Percentiles rank a stretch among this genome's conserved stretches.
These are phyloP conservation scores for Trichoderma semiorbis DNA, from an alignment of 2,329 filamentous ascomycete genomes.

Conservation along the genomic window DNA sequence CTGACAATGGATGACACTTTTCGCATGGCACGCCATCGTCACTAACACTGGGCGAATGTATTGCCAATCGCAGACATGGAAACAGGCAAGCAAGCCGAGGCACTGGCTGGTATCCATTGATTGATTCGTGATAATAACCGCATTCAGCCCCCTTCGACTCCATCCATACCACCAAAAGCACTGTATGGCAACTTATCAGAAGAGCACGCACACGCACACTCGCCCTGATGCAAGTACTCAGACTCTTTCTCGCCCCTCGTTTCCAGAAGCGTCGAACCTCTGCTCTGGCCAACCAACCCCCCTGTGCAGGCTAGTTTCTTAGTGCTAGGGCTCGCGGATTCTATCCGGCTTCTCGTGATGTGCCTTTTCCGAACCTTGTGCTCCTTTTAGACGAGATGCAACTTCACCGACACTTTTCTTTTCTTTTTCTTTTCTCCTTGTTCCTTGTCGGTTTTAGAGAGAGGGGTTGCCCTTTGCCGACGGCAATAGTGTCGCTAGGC, in stretches of 20 bases:
- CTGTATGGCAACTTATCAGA: background rate
- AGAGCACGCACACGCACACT: background rate
- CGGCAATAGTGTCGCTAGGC: background rate
- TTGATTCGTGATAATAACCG: background rate
- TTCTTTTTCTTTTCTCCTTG: background rate
- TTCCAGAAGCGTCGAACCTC: conserved; percentile 2
- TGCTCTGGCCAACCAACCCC: background rate
- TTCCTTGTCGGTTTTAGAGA: background rate
- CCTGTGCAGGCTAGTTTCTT: background rate
- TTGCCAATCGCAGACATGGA: background rate
- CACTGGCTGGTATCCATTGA: background rate
- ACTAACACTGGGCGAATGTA: background rate
- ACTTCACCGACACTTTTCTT: conserved; percentile 9
- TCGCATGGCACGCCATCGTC: background rate
- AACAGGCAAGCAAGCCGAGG: background rate
- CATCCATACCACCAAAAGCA: background rate
- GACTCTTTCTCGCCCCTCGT: background rate
- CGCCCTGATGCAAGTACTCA: background rate
- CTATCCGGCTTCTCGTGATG: background rate
- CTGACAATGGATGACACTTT: background rate
- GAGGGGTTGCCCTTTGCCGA: background rate
- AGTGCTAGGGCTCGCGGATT: conserved; percentile 10
- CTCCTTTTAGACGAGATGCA: background rate
- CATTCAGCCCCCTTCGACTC: background rate
- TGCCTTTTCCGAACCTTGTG: background rate